Conservation (phyloP, 306 rosid genomes). For the Hippophae rhamnoides region DNA sequence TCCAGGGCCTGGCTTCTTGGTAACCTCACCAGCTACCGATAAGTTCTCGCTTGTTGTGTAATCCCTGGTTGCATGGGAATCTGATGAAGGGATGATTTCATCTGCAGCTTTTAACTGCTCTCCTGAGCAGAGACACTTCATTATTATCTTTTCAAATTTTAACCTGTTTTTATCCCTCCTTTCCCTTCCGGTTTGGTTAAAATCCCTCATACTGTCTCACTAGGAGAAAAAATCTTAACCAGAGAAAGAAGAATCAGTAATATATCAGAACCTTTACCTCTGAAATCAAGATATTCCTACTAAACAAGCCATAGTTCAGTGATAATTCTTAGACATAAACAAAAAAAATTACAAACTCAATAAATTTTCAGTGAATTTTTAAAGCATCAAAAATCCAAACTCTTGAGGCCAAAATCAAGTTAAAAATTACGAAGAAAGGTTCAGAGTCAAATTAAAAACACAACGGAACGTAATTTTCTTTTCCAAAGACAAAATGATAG, state of each 20-base stretch:
- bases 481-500: not conserved
- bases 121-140: constrained; percentile 58
- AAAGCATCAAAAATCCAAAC: constrained; percentile 1
- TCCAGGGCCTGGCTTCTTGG: constrained; percentile 41
- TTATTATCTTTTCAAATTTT: constrained; percentile 40
- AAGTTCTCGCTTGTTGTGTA: constrained; percentile 29
- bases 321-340: too few relatives aligned
- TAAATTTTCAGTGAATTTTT: not conserved
- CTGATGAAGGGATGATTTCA: constrained; percentile 35
- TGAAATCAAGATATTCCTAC: constrained; percentile 7
- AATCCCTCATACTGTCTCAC: constrained; percentile 30
- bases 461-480: too few relatives aligned
- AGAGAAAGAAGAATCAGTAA: constrained; percentile 9
- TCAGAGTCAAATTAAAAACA: too few relatives aligned
- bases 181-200: constrained; percentile 21
- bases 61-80: constrained; percentile 37
- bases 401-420: not conserved
- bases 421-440: not conserved
- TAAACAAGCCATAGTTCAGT: too few relatives aligned
- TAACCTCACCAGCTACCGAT: constrained; percentile 23
- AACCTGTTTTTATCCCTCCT: constrained; percentile 25
- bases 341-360: too few relatives aligned
- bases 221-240: constrained; percentile 35
- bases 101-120: constrained; percentile 36
- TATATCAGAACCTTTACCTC: constrained; percentile 16